Conservation (phyloP, 2,329 filamentous ascomycete species). For the Botryotinia calthae region DNA sequence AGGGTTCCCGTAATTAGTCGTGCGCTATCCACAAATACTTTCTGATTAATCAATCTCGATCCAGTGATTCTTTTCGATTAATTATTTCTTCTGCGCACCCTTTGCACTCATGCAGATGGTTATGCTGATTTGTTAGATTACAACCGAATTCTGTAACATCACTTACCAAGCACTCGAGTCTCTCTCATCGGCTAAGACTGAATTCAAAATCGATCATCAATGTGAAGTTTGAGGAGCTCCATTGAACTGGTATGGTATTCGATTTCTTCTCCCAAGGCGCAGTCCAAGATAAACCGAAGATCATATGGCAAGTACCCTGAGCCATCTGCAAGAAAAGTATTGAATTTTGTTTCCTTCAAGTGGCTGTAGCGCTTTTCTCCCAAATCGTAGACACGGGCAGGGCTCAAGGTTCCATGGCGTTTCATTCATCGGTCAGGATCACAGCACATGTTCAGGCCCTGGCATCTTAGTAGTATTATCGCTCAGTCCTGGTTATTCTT, state of each 20-base stretch:
- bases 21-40: background rate
- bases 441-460: background rate
- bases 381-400: background rate
- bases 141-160: too few species aligned
- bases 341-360: too few species aligned
- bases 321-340: background rate
- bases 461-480: background rate
- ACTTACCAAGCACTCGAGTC: background rate
- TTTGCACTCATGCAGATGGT: background rate
- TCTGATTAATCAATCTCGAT: background rate
- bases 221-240: background rate
- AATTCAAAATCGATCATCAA: background rate
- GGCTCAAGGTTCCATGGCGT: background rate
- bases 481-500: background rate
- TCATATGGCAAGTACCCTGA: background rate
- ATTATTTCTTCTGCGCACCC: background rate
- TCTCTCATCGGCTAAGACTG: fast-evolving
- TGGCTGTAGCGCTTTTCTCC: too few species aligned
- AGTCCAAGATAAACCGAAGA: fast-evolving
- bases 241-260: background rate
- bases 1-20: background rate
- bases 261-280: fast-evolving
- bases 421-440: background rate
- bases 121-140: background rate
- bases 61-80: background rate